A percentile compares a stretch with the other conserved stretches of the same genome.
phyloP scores from a whole-genome alignment of 208 protist genomes.

The Borovskyia barvae region DNA sequence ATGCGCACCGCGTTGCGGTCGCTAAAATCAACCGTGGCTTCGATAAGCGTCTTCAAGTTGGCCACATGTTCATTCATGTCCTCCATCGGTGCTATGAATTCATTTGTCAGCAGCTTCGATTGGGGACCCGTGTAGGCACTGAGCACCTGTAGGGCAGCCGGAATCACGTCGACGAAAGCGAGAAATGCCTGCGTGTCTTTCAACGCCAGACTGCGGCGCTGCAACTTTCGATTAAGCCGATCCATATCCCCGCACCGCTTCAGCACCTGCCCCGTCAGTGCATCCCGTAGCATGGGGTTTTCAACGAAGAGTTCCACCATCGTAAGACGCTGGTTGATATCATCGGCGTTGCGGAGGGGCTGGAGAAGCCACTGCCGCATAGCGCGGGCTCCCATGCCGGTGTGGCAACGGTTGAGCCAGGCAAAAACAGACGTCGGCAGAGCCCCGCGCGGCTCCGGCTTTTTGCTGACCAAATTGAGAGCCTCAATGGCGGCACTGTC shows the following conservation, averaged over 20 bases:
- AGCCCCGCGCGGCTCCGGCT: slow-evolving; percentile 72
- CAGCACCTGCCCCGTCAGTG: slow-evolving; percentile 79
- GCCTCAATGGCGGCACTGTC: slow-evolving; percentile 92
- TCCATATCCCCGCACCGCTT: slow-evolving; percentile 93
- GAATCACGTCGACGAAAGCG: slow-evolving; percentile 74
- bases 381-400: slow-evolving; percentile 94
- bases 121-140: slow-evolving; percentile 60
- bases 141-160: slow-evolving; percentile 65
- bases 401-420: slow-evolving; percentile 95
- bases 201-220: slow-evolving; percentile 69
- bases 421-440: slow-evolving; percentile 86
- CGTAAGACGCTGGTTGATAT: slow-evolving; percentile 93
- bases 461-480: slow-evolving; percentile 89
- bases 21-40: slow-evolving; percentile 75
- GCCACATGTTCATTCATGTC: slow-evolving; percentile 82
- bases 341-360: slow-evolving; percentile 89
- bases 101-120: slow-evolving; percentile 75
- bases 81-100: slow-evolving; percentile 83
- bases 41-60: slow-evolving; percentile 82
- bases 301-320: slow-evolving; percentile 94
- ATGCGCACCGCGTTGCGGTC: slow-evolving; percentile 83
- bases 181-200: slow-evolving; percentile 90
- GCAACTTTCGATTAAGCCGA: slow-evolving; percentile 90
- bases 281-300: slow-evolving; percentile 80
- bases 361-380: slow-evolving; percentile 98